Conservation (phyloP, 2,329 filamentous ascomycete species). For the Ophiostoma quercus region DNA sequence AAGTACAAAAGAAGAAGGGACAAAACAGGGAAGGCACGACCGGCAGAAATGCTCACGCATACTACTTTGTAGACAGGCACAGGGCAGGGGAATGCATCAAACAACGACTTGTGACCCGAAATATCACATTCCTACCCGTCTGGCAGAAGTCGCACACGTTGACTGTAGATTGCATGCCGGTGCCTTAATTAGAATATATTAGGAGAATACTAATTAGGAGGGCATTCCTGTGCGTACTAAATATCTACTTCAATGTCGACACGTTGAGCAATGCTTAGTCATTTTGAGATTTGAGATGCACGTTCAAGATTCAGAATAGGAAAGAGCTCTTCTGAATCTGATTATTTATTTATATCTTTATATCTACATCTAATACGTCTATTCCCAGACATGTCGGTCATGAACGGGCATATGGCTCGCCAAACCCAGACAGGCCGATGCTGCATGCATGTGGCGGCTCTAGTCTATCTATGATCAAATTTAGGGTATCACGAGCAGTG, state of each 20-base stretch:
- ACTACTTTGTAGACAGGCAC: not conserved
- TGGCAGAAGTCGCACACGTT: conserved; percentile 4
- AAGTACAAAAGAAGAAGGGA: not conserved
- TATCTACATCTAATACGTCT: not conserved
- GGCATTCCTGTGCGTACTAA: not conserved
- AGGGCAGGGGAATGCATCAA: not conserved
- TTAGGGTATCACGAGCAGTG: not conserved
- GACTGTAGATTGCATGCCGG: not conserved
- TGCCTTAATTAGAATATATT: not conserved
- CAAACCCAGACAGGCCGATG: not conserved
- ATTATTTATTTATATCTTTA: not conserved
- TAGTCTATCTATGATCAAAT: not conserved
- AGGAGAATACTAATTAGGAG: not conserved
- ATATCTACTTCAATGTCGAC: not conserved
- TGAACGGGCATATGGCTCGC: not conserved
- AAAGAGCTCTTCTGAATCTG: not conserved
- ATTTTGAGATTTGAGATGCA: not conserved
- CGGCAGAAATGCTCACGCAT: not conserved
- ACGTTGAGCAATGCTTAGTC: not conserved
- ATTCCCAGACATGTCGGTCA: not conserved
- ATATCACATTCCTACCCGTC: not conserved
- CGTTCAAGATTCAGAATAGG: not conserved
- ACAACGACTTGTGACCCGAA: not conserved
- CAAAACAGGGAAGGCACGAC: conserved; percentile 3
- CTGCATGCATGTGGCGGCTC: not conserved